phyloP scores from a whole-genome alignment of 306 rosid genomes.

The Cucurbita moschata region DNA sequence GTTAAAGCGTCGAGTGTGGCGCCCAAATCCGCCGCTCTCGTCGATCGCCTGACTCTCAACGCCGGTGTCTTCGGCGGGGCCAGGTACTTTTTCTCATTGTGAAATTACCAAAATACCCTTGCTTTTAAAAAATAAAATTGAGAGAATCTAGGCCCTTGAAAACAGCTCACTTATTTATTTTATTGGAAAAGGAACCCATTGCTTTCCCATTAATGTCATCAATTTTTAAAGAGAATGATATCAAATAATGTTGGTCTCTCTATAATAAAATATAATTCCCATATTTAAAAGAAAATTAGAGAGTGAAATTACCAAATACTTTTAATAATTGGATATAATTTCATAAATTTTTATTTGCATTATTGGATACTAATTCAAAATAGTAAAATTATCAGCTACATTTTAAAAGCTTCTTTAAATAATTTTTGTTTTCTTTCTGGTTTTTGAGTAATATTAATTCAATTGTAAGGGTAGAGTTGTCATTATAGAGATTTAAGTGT shows the following conservation, averaged over 20 bases:
- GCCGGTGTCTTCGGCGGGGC: constrained; percentile 85
- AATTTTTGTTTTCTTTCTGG: too few relatives aligned
- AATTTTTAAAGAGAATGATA: too few relatives aligned
- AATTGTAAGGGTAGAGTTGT: background rate
- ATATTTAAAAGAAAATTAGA: too few relatives aligned
- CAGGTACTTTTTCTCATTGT: constrained; percentile 23
- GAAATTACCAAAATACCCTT: background rate
- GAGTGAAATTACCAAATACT: background rate
- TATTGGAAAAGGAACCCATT: background rate
- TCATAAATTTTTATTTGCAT: too few relatives aligned
- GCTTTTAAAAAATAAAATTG: background rate
- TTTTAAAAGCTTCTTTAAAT: too few relatives aligned
- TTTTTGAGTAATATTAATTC: background rate
- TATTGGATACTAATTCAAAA: too few relatives aligned
- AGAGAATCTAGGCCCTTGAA: background rate
- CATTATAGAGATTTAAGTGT: background rate
- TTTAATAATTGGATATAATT: too few relatives aligned
- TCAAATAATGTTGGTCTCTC: too few relatives aligned
- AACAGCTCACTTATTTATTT: background rate
- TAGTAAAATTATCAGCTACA: too few relatives aligned
- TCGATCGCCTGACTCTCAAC: constrained; percentile 65
- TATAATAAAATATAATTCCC: too few relatives aligned
- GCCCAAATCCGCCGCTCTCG: constrained; percentile 59
- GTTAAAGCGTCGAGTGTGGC: constrained; percentile 55
- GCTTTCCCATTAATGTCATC: background rate